Evolutionary conservation across 2,329 filamentous ascomycete genomes (phyloP).

Genomic region (Orbilia javanica): DNA sequence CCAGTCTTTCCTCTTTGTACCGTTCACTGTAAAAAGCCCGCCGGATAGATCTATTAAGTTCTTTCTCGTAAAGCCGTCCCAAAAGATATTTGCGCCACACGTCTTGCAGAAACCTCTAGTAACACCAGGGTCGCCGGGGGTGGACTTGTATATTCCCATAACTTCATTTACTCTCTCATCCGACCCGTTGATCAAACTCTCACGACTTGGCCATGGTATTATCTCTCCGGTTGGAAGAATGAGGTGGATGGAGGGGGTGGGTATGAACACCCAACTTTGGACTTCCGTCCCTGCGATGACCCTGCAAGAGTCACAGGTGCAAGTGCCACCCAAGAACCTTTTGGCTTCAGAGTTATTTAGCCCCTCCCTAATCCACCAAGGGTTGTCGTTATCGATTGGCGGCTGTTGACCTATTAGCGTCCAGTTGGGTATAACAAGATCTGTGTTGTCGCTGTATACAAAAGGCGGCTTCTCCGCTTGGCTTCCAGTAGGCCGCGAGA

Average conservation of each 20-base stretch:
- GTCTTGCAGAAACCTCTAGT: conserved; percentile 73
- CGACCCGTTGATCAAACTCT: conserved; percentile 63
- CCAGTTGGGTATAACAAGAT: conserved; percentile 37
- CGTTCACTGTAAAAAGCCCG: conserved; percentile 71
- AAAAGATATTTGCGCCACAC: conserved; percentile 77
- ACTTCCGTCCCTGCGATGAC: conserved; percentile 74
- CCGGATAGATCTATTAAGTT: conserved; percentile 75
- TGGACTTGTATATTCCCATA: conserved; percentile 71
- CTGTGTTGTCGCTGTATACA: conserved; percentile 33
- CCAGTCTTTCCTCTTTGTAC: conserved; percentile 72
- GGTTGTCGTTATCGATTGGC: conserved; percentile 26
- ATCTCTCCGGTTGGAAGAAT: conserved; percentile 60
- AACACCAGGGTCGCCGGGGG: conserved; percentile 65
- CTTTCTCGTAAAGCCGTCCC: conserved; percentile 70
- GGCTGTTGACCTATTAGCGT: conserved; percentile 28
- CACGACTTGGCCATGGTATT: conserved; percentile 26
- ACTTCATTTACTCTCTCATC: conserved; percentile 65
- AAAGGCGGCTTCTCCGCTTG: conserved; percentile 17
- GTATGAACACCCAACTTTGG: conserved; percentile 76
- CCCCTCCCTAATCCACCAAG: conserved; percentile 44
- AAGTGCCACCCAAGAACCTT: conserved; percentile 63
- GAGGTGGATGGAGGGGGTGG: conserved; percentile 66
- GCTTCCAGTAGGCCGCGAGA: conserved; percentile 12
- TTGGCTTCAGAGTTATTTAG: neutral
- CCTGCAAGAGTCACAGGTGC: conserved; percentile 74